phyloP scores from a whole-genome alignment of 345 rosid species.

The Rhodamnia argentea region DNA sequence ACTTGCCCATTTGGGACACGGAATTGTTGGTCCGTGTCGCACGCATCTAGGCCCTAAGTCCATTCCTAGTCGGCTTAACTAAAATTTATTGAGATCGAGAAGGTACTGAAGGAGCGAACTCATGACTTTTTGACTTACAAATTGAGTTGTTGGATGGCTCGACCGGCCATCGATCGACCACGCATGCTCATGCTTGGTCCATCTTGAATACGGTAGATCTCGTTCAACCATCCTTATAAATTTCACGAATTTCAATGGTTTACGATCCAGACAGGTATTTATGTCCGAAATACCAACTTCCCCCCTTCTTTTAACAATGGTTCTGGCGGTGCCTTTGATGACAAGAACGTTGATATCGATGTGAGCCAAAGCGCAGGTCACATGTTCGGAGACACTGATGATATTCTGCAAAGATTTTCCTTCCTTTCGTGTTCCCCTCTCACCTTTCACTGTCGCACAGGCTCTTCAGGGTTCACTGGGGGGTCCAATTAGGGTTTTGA shows the following conservation, averaged over 20 bases:
- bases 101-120: neutral
- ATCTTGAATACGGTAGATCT: neutral
- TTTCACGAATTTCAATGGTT: neutral
- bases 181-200: neutral
- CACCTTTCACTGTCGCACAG: neutral
- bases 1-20: too few species aligned
- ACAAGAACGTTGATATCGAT: neutral
- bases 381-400: neutral
- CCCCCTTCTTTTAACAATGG: neutral
- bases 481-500: neutral
- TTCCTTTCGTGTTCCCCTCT: neutral
- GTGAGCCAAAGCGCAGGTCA: neutral
- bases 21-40: too few species aligned
- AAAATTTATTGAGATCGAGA: neutral
- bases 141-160: neutral
- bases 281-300: neutral
- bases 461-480: neutral
- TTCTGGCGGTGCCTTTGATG: neutral
- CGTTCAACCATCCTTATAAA: neutral
- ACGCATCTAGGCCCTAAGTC: neutral
- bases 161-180: neutral
- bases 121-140: neutral
- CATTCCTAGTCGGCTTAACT: neutral
- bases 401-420: neutral
- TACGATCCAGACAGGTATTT: neutral